phyloP scores from a whole-genome alignment of 352 stramenopile genomes.

The Stramenopiles sp. region DNA sequence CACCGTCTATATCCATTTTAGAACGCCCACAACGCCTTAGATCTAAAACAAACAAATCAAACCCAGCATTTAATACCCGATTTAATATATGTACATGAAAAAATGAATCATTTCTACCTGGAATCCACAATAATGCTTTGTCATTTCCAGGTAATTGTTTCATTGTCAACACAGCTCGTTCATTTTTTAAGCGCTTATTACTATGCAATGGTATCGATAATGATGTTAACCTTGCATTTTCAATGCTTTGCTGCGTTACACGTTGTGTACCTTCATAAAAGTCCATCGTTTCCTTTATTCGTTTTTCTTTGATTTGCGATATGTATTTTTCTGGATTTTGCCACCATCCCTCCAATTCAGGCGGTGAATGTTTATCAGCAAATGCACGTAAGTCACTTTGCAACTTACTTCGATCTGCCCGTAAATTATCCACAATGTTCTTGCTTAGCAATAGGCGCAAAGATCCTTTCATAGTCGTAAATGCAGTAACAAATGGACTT shows the following conservation, averaged over 20 bases:
- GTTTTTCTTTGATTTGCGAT: not conserved
- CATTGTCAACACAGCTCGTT: not conserved
- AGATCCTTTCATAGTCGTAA: not conserved
- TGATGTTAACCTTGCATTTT: not conserved
- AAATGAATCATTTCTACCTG: not conserved
- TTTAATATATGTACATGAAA: not conserved
- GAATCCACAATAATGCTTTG: not conserved
- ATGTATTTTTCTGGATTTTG: not conserved
- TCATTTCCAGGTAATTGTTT: not conserved
- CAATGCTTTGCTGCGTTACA: not conserved
- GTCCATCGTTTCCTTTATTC: not conserved
- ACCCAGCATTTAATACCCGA: not conserved
- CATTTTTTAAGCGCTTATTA: not conserved
- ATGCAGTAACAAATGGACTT: not conserved
- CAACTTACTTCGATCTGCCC: not conserved
- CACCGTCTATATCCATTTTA: not conserved
- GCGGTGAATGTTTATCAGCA: not conserved
- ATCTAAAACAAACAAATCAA: not conserved
- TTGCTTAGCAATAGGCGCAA: not conserved
- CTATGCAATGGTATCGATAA: not conserved
- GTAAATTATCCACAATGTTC: not conserved
- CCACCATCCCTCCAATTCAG: not conserved
- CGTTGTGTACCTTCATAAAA: not conserved
- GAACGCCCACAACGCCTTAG: not conserved
- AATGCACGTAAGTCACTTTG: not conserved